A percentile compares a stretch with the other conserved stretches of the same genome.
Evolutionary conservation across 148 eudicot species (phyloP).

Genomic region (Dysphania ambrosioides): DNA sequence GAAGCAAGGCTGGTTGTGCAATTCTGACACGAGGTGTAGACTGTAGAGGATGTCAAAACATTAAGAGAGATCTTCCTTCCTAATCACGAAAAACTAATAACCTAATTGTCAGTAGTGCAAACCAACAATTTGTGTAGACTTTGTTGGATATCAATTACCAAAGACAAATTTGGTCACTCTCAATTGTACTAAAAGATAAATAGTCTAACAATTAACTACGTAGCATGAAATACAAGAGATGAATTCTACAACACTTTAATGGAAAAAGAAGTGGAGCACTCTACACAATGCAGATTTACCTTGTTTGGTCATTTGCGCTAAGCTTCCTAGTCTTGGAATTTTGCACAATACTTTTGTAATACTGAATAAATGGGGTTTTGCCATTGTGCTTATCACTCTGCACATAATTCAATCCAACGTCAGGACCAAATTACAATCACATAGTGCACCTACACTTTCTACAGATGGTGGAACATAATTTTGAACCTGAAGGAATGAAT

Average conservation of each 20-base stretch:
- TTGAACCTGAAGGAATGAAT: conserved; percentile 78
- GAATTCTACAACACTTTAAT: not conserved
- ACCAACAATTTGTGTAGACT: not conserved
- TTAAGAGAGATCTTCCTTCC: not conserved
- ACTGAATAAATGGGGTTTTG: conserved; percentile 65
- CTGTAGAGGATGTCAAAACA: not conserved
- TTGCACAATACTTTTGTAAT: conserved; percentile 67
- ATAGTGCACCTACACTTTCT: not conserved
- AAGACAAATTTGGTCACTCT: not conserved
- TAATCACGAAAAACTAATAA: not conserved
- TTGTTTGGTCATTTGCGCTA: conserved; percentile 27
- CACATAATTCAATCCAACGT: conserved; percentile 18
- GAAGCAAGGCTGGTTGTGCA: not conserved
- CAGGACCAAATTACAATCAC: conserved; percentile 14
- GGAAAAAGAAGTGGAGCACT: not conserved
- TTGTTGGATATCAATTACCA: not conserved
- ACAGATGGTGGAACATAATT: conserved; percentile 13
- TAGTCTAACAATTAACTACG: not conserved
- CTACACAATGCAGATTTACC: conserved; percentile 31
- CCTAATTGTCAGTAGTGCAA: not conserved
- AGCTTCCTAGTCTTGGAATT: conserved; percentile 55
- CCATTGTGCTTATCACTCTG: conserved; percentile 62
- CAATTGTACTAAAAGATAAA: not conserved
- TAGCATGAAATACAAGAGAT: not conserved
- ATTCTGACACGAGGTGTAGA: not conserved